These are phyloP conservation scores for Lasiodiplodia citricola DNA, from an alignment of 2,329 filamentous ascomycete species.

Conservation along the genomic window DNA sequence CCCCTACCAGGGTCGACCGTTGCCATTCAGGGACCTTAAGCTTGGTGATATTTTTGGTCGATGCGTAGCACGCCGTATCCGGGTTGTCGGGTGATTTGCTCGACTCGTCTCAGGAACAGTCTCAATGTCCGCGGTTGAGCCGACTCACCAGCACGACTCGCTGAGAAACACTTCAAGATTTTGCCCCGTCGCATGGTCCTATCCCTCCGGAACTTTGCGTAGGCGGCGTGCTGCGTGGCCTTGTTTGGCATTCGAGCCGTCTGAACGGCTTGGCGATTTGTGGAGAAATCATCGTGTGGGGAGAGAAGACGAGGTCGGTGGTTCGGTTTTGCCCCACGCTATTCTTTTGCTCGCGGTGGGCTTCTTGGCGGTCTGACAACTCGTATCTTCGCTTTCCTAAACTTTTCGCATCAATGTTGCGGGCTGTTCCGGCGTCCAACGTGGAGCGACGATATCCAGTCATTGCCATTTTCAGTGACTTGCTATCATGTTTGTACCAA, in stretches of 20 bases:
- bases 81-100: constrained; percentile 2
- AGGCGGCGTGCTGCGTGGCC: not conserved
- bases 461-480: not conserved
- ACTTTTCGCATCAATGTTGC: not conserved
- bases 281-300: not conserved
- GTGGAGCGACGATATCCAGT: not conserved
- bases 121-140: constrained; percentile 15
- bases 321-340: not conserved
- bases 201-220: not conserved
- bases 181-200: not conserved
- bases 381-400: not conserved
- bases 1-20: not conserved
- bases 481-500: not conserved
- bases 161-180: not conserved
- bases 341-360: not conserved
- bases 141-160: constrained; percentile 4
- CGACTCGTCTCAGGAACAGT: not conserved
- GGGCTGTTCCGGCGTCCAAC: not conserved
- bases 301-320: not conserved
- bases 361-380: not conserved
- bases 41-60: not conserved
- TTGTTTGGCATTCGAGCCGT: not conserved
- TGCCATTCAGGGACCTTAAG: not conserved
- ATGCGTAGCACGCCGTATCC: not conserved
- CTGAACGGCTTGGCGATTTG: not conserved